These are phyloP conservation scores for Yarrowia deformans DNA, from an alignment of 805 yeast species.

Conservation along the genomic window DNA sequence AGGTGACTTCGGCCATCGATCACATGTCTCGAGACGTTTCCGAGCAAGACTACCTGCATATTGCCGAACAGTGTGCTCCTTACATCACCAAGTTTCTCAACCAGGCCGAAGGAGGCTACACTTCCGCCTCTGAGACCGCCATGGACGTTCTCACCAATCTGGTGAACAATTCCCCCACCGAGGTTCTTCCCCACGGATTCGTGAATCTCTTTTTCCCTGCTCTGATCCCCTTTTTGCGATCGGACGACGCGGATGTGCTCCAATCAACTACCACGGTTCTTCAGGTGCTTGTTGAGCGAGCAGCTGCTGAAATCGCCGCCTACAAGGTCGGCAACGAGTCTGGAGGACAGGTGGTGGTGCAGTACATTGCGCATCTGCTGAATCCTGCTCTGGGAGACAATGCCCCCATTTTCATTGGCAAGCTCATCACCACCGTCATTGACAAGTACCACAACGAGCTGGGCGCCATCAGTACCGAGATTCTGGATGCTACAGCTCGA, in stretches of 20 bases:
- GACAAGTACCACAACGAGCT: conserved; percentile 58
- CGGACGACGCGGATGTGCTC: conserved; percentile 51
- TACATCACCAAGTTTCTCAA: conserved; percentile 26
- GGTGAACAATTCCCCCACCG: conserved; percentile 4
- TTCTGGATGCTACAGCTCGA: conserved; percentile 75
- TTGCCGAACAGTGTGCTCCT: conserved; percentile 46
- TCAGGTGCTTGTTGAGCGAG: conserved; percentile 47
- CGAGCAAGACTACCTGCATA: conserved; percentile 53
- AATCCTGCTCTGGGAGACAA: conserved; percentile 76
- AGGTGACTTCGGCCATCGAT: conserved; percentile 72
- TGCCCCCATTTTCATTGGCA: conserved; percentile 83
- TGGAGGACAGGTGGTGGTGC: conserved; percentile 66
- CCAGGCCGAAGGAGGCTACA: conserved; percentile 36
- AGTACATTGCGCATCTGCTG: conserved; percentile 70
- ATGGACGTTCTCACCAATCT: conserved; percentile 34
- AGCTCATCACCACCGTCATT: conserved; percentile 64
- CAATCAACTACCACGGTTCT: conserved; percentile 60
- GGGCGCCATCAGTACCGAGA: conserved; percentile 56
- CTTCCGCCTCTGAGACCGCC: conserved; percentile 24
- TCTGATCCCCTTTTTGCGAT: conserved; percentile 22
- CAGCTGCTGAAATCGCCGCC: conserved; percentile 46
- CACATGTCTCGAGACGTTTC: conserved; percentile 61
- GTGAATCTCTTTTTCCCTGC: conserved; percentile 30
- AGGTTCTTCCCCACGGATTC: conserved; percentile 23
- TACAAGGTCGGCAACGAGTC: conserved; percentile 47